Percentiles rank a stretch among this genome's conserved stretches.
Evolutionary conservation across 345 rosid genomes (phyloP).

Genomic region (Psidium friedrichsthalianum): DNA sequence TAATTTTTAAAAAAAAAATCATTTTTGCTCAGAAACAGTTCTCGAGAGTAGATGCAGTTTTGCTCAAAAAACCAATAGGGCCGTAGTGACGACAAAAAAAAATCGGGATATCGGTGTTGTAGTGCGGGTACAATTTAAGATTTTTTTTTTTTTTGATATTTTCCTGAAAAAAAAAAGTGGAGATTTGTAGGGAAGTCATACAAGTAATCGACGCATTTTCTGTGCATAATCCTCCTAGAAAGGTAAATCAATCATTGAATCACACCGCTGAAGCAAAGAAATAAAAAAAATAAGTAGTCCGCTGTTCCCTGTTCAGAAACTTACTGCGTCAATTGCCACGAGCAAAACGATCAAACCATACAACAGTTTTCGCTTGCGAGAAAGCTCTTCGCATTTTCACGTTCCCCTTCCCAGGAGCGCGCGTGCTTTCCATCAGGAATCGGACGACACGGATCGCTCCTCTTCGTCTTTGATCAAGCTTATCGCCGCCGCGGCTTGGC

Average conservation of each 20-base stretch:
- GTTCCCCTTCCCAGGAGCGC: background rate
- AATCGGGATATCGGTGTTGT: background rate
- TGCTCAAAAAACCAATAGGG: too few relatives aligned
- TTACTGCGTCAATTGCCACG: background rate
- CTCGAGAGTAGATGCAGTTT: too few relatives aligned
- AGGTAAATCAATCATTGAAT: background rate
- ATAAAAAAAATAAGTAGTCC: background rate
- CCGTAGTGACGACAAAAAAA: background rate
- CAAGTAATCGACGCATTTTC: background rate
- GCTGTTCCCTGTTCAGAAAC: background rate
- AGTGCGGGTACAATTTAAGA: background rate
- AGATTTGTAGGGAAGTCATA: background rate
- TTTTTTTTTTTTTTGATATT: too few relatives aligned
- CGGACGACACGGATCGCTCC: slow-evolving; percentile 23
- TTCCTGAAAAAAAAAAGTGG: too few relatives aligned
- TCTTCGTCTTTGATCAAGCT: slow-evolving; percentile 30
- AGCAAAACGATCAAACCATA: background rate
- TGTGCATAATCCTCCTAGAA: background rate
- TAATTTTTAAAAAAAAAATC: too few relatives aligned
- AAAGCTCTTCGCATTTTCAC: background rate
- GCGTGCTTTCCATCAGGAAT: background rate
- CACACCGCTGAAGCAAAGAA: background rate
- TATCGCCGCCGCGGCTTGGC: slow-evolving; percentile 21
- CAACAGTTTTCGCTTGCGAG: background rate
- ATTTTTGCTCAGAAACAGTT: too few relatives aligned